phyloP scores from a whole-genome alignment of 768 basidiomycete genomes.

The Mrakia gelida region DNA sequence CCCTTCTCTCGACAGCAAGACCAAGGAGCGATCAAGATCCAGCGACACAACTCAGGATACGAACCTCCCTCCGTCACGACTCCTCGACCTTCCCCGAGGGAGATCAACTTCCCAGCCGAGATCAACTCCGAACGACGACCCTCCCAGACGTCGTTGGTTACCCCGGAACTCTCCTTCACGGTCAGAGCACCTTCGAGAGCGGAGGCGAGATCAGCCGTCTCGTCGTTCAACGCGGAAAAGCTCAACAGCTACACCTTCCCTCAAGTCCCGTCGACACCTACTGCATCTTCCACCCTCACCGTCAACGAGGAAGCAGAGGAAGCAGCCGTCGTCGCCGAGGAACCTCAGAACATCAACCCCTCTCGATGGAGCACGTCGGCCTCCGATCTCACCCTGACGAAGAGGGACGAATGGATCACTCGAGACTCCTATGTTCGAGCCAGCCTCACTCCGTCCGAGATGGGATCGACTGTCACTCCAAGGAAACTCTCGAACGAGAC shows the following conservation, averaged over 20 bases:
- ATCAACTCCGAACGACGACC: neutral
- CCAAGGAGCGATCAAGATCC: conserved; percentile 1
- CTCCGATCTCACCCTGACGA: neutral
- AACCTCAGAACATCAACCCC: neutral
- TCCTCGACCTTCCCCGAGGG: neutral
- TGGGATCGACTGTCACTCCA: neutral
- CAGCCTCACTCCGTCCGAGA: neutral
- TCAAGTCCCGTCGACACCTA: neutral
- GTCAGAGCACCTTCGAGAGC: neutral
- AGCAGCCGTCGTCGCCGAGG: neutral
- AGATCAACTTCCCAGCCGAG: neutral
- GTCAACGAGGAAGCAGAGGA: neutral
- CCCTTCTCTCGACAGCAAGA: conserved; percentile 2
- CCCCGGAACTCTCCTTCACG: neutral
- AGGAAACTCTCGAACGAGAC: neutral
- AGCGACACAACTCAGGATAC: conserved; percentile 2
- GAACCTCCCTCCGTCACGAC: conserved; percentile 10
- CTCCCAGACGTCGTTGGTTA: neutral
- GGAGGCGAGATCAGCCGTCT: neutral
- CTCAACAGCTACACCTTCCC: neutral
- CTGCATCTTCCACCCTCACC: neutral
- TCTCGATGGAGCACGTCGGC: conserved; percentile 9
- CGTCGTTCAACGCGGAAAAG: neutral
- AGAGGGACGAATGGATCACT: conserved; percentile 2
- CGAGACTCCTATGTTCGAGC: neutral